Percentiles rank a stretch among this genome's conserved stretches.
Conservation (phyloP, 768 basidiomycete genomes). For the Leccinum subgranulosum region DNA sequence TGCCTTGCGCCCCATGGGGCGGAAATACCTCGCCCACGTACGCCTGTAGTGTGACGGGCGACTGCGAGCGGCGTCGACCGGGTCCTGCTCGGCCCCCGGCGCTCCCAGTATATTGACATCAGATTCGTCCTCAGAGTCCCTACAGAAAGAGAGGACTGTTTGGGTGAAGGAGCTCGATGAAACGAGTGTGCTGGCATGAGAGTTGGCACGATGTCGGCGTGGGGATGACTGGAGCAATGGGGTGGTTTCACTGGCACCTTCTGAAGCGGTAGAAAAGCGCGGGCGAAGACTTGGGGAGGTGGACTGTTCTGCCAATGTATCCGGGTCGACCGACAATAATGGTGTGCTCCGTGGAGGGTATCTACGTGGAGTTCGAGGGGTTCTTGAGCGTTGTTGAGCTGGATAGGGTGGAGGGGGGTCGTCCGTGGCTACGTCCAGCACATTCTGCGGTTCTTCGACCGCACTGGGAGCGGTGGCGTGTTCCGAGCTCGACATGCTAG, state of each 20-base stretch:
- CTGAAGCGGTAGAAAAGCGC: slow-evolving; percentile 18
- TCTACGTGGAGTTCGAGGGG: slow-evolving; percentile 29
- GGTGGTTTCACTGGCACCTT: slow-evolving; percentile 44
- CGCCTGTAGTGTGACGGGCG: slow-evolving; percentile 15
- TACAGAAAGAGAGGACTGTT: slow-evolving; percentile 68
- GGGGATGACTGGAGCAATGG: slow-evolving; percentile 40
- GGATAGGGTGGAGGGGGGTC: slow-evolving; percentile 80
- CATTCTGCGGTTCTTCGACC: slow-evolving; percentile 3
- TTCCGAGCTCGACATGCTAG: slow-evolving; percentile 11
- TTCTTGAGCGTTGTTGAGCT: slow-evolving; percentile 41
- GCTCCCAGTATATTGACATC: slow-evolving; percentile 35
- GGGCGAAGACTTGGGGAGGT: slow-evolving; percentile 17
- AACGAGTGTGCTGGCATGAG: slow-evolving; percentile 50
- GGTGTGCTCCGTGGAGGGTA: slow-evolving; percentile 29
- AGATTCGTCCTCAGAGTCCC: slow-evolving; percentile 44
- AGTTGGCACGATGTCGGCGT: slow-evolving; percentile 51
- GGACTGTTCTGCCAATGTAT: slow-evolving; percentile 33
- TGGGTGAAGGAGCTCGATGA: slow-evolving; percentile 57
- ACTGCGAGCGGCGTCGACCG: neutral
- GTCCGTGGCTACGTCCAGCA: slow-evolving; percentile 11
- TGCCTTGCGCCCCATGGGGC: slow-evolving; percentile 50
- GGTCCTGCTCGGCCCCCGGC: slow-evolving; percentile 17
- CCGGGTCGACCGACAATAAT: slow-evolving; percentile 34
- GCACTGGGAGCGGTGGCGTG: neutral
- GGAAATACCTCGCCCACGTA: slow-evolving; percentile 58